phyloP scores from a whole-genome alignment of 768 basidiomycete species.

The Naematelia encephala region DNA sequence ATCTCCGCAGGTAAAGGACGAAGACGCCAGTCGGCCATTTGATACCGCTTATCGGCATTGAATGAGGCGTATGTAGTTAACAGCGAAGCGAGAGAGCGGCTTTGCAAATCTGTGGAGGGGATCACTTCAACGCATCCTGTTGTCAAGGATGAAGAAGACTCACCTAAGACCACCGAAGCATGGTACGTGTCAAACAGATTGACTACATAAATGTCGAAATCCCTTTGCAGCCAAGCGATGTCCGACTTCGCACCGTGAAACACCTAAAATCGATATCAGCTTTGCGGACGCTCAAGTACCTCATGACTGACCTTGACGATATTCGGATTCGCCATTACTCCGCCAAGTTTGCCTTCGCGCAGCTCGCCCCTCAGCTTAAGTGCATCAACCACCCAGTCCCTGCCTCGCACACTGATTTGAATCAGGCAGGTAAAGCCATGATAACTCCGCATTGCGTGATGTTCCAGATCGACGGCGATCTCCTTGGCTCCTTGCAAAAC shows the following conservation, averaged over 20 bases:
- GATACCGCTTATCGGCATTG: constrained; percentile 88
- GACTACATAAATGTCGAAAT: constrained; percentile 90
- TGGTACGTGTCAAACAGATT: constrained; percentile 97
- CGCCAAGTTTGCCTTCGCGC: constrained; percentile 61
- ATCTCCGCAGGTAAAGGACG: constrained; percentile 82
- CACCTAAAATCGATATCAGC: constrained; percentile 58
- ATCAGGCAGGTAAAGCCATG: constrained; percentile 86
- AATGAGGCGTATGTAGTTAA: constrained; percentile 87
- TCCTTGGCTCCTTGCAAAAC: constrained; percentile 66
- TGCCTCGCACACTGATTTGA: constrained; percentile 62
- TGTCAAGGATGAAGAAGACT: constrained; percentile 7
- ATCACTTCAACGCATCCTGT: neutral
- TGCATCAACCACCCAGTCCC: constrained; percentile 84
- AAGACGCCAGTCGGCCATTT: constrained; percentile 96
- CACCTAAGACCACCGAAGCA: constrained; percentile 80
- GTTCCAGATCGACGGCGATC: constrained; percentile 91
- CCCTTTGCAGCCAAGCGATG: constrained; percentile 92
- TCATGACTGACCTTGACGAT: constrained; percentile 71
- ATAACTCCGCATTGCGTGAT: constrained; percentile 83
- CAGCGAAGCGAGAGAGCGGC: constrained; percentile 77
- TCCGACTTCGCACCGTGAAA: constrained; percentile 94
- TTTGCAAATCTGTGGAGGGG: constrained; percentile 63
- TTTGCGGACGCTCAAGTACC: neutral
- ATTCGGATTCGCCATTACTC: constrained; percentile 76
- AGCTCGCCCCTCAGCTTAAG: constrained; percentile 71